Evolutionary conservation across 768 basidiomycete species (phyloP).

Genomic region (Sporobolomyces pararoseus): DNA sequence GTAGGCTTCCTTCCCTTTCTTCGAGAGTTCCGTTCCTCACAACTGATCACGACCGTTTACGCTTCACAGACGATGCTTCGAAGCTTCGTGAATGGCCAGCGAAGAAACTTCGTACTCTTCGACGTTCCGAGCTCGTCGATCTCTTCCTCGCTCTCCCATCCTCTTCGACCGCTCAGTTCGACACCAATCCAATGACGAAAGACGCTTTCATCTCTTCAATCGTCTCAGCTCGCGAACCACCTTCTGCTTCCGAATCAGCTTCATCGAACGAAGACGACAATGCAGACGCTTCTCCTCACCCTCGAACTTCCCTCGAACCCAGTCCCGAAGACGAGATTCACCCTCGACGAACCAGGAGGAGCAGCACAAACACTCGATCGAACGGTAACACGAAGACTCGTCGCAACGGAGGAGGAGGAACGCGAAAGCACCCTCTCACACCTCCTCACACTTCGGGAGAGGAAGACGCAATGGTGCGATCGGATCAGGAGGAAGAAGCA

Average conservation of each 20-base stretch:
- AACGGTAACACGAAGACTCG: background rate
- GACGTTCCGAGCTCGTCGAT: constrained; percentile 21
- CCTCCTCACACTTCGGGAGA: constrained; percentile 26
- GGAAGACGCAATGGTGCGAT: background rate
- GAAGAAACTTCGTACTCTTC: constrained; percentile 13
- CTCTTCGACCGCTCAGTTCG: background rate
- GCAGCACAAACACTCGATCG: background rate
- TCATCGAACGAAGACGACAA: constrained; percentile 17
- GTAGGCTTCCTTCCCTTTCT: background rate
- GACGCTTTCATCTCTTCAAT: constrained; percentile 22
- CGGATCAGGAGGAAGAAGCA: constrained; percentile 1
- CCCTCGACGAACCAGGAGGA: background rate
- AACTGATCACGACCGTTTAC: background rate
- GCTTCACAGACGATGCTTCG: background rate
- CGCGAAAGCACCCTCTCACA: constrained; percentile 10
- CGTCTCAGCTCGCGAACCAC: constrained; percentile 1
- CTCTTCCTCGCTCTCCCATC: constrained; percentile 15
- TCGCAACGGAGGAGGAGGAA: background rate
- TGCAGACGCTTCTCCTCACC: constrained; percentile 23
- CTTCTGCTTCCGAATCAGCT: background rate
- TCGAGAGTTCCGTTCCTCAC: background rate
- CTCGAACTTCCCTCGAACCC: constrained; percentile 24
- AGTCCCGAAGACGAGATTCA: constrained; percentile 13
- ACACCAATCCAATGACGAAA: constrained; percentile 13
- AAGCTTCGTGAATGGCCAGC: constrained; percentile 14